Base-by-base conservation (phyloP, 805 yeast species). In the Blastobotrys parvus region DNA sequence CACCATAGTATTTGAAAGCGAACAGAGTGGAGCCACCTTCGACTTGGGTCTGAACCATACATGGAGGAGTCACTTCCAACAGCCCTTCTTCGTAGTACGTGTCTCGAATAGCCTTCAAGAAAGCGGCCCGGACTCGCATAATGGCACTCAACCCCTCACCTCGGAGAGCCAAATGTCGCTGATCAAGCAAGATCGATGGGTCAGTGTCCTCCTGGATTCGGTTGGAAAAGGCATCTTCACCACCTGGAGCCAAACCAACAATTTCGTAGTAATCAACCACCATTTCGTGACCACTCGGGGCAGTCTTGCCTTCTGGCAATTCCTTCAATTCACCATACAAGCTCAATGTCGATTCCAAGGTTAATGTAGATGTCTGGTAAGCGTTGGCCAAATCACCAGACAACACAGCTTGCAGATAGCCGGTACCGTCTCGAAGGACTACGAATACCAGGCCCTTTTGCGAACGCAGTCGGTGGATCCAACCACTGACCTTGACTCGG, bases 41-140 rank as follows among this genome's bases (percentile, higher is more conserved):
- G 47, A 92, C 99, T 72, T 92, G 97, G 32, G 96, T 89, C 70
- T 92, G 98, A 44, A 92, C 99, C 97, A 92, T 92, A 69, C 97
- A 89, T 59, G 99, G 99, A 37, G 98, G 97, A 32, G 97, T 92
- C 47, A 94, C 96, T 72, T 92, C 99, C 25, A 78, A 68, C 41
- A 89, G 59, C 27, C 77, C 74, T 68, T 82, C 86, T 58, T 86
- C 92, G 19, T 62, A 70, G 61, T 75, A 90, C 46, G 82, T 82
- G 53, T 78, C 73, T 69, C 99, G 80, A 54, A 92, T 65, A 32
- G 92, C 67, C 41, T 70, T 69, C 56, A 92, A 68, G 44, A 88
- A 73, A 31, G 78, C 69, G 32, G 96, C 92, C 66, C 99, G 82
- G 29, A 92, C 97, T 63, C 84, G 86, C 92, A 92, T 82, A 29